Conservation (phyloP, 345 rosid species). For the Populus pruinosa region DNA sequence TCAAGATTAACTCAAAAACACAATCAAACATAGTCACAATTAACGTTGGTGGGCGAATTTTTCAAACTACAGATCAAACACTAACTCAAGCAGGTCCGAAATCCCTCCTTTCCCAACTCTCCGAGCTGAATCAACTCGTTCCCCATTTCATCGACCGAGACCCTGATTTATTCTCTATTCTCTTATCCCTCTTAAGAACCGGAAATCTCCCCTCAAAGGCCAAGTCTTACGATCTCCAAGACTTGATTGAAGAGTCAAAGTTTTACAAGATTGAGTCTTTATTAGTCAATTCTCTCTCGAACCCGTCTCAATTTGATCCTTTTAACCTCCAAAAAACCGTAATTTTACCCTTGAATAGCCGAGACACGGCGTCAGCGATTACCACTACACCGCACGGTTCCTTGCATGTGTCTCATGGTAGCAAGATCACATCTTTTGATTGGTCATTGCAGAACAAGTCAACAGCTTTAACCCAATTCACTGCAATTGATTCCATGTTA, state of each 20-base stretch:
- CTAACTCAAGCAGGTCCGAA: conserved; percentile 55
- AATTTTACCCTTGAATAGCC: conserved; percentile 56
- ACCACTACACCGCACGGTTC: conserved; percentile 58
- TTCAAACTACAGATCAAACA: conserved; percentile 82
- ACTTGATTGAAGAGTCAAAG: conserved; percentile 71
- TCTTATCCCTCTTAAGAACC: conserved; percentile 74
- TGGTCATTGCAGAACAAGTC: conserved; percentile 72
- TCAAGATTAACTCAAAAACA: background rate
- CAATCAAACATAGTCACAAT: conserved; percentile 33
- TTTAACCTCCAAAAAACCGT: conserved; percentile 63
- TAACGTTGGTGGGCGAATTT: conserved; percentile 75
- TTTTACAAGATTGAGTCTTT: conserved; percentile 67
- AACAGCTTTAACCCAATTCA: conserved; percentile 69
- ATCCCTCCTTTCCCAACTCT: conserved; percentile 55
- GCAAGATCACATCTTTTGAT: conserved; percentile 88
- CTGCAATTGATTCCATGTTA: conserved; percentile 76
- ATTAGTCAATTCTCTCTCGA: conserved; percentile 50
- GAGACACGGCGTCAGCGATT: conserved; percentile 65
- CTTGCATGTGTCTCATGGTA: conserved; percentile 78
- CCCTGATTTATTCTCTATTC: conserved; percentile 70
- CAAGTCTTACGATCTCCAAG: conserved; percentile 52
- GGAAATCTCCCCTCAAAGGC: conserved; percentile 78
- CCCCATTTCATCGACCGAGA: conserved; percentile 75
- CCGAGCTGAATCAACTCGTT: conserved; percentile 35
- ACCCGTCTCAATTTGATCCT: conserved; percentile 68